Evolutionary conservation across 805 yeast species (phyloP).

Genomic region (Kurtzmaniella cleridarum): DNA sequence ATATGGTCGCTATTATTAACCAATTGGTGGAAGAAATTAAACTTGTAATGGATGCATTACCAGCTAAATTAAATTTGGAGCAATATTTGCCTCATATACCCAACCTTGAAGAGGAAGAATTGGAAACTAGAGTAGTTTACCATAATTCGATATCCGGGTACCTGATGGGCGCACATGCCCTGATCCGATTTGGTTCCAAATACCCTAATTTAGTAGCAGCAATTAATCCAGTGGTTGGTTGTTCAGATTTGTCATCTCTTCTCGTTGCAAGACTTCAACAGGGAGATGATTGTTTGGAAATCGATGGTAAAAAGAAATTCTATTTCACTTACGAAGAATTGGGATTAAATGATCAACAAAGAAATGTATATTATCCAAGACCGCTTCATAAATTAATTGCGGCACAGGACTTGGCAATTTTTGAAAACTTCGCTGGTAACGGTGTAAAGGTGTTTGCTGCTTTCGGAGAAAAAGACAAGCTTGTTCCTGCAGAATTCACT

Average conservation of each 20-base stretch:
- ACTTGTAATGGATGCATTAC: conserved; percentile 40
- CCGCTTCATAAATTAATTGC: conserved; percentile 26
- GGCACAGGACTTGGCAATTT: conserved; percentile 23
- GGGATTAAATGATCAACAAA: conserved; percentile 21
- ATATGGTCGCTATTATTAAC: conserved; percentile 45
- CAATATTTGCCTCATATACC: conserved; percentile 13
- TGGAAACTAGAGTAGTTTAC: conserved; percentile 17
- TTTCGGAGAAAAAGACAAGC: conserved; percentile 29
- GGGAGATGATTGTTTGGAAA: conserved; percentile 12
- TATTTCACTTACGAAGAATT: conserved; percentile 31
- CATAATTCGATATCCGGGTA: conserved; percentile 43
- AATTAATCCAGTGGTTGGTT: conserved; percentile 48
- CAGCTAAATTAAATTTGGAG: conserved; percentile 32
- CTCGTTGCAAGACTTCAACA: conserved; percentile 36
- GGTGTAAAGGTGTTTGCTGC: conserved; percentile 30
- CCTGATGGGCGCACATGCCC: conserved; percentile 56
- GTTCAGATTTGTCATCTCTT: conserved; percentile 41
- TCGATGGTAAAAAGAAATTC: conserved; percentile 22
- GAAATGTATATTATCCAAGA: conserved; percentile 22
- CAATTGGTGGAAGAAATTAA: conserved; percentile 42
- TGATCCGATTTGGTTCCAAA: conserved; percentile 38
- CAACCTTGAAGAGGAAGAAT: conserved; percentile 7
- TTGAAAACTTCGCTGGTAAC: conserved; percentile 28
- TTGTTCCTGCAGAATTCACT: conserved; percentile 32
- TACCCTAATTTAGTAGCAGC: conserved; percentile 34